phyloP scores from a whole-genome alignment of 73 alveolate genomes.

The Stentor roeselii region DNA sequence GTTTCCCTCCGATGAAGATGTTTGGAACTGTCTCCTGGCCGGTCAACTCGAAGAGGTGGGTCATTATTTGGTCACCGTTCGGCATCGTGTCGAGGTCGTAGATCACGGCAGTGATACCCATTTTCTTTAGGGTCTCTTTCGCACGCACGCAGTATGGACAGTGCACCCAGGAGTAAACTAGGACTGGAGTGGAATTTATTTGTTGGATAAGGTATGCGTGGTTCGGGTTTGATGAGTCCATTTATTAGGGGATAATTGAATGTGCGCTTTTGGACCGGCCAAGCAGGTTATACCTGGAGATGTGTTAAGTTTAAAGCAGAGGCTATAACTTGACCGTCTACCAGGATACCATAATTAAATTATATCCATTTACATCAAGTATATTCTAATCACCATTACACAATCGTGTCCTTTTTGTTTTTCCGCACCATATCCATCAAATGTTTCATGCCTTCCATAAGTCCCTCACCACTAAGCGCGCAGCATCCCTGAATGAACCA shows the following conservation, averaged over 20 bases:
- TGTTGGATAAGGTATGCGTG: no score
- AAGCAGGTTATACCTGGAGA: background rate
- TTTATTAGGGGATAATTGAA: no score
- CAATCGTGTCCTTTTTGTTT: background rate
- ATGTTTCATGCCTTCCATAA: constrained; percentile 96
- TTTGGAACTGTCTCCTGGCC: background rate
- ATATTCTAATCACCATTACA: no score
- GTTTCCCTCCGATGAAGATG: background rate
- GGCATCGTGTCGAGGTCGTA: background rate
- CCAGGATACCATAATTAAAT: no score
- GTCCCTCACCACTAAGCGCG: constrained; percentile 96
- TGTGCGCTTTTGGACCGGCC: constrained; percentile 9
- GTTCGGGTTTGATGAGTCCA: no score
- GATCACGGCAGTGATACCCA: background rate
- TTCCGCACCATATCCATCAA: constrained; percentile 17
- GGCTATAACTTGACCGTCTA: background rate
- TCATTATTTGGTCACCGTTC: background rate
- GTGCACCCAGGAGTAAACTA: no score
- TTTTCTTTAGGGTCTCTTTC: background rate
- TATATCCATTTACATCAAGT: no score
- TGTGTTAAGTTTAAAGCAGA: background rate
- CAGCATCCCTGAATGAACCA: constrained; percentile 96
- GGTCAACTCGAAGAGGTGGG: background rate
- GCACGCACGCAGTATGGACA: background rate
- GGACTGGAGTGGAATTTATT: no score